Evolutionary conservation across 768 basidiomycete species (phyloP).

Genomic region (Kondoa subrosea): DNA sequence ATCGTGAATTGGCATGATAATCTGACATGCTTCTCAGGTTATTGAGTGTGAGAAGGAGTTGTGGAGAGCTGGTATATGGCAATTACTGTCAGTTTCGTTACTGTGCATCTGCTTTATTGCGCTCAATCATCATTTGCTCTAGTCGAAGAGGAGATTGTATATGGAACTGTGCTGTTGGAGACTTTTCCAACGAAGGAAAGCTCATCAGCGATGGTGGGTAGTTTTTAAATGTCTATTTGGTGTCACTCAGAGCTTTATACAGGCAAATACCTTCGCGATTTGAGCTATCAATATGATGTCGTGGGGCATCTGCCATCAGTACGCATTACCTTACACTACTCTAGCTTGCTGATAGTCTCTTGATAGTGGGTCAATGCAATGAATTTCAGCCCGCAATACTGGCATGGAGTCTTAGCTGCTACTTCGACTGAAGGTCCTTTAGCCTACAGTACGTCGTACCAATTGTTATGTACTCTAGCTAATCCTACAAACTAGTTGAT

Average conservation of each 20-base stretch:
- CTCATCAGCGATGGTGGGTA: background rate
- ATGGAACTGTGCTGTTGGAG: conserved; percentile 18
- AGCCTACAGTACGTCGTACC: conserved; percentile 10
- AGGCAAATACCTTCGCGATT: conserved; percentile 25
- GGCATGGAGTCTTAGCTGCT: conserved; percentile 24
- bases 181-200: conserved; percentile 22
- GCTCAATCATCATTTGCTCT: conserved; percentile 3
- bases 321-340: too few species aligned
- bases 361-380: conserved; percentile 6
- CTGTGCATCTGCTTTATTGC: background rate
- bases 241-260: conserved; percentile 17
- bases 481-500: background rate
- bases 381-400: conserved; percentile 19
- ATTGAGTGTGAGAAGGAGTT: conserved; percentile 26
- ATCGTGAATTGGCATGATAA: background rate
- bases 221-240: background rate
- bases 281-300: conserved; percentile 20
- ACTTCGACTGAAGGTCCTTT: conserved; percentile 22
- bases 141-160: conserved; percentile 23
- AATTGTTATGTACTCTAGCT: background rate
- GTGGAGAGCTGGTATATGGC: conserved; percentile 19
- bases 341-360: background rate
- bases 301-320: conserved; percentile 23
- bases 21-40: conserved; percentile 12
- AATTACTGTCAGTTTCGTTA: background rate